Evolutionary conservation across 305 asterid species (phyloP).

Genomic region (Fraxinus xanthoxyloides): DNA sequence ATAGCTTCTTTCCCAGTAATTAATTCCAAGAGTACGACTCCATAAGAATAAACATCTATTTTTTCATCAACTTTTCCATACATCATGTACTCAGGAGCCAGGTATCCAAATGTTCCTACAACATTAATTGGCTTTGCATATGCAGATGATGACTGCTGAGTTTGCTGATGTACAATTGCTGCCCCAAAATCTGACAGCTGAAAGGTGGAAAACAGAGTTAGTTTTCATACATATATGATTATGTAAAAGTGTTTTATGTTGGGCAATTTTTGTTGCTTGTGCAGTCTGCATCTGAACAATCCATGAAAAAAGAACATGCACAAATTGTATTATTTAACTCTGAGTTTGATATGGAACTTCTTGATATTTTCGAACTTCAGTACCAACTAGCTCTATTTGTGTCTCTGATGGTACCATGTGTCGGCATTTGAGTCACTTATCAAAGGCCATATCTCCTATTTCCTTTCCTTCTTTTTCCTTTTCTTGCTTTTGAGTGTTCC

Average conservation of each 20-base stretch:
- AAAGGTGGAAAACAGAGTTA: not conserved
- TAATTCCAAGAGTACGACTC: slow-evolving; percentile 73
- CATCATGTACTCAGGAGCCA: slow-evolving; percentile 85
- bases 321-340: not conserved
- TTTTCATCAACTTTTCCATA: slow-evolving; percentile 84
- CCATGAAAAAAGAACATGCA: not conserved
- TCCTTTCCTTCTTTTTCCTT: not conserved
- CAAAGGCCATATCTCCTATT: not conserved
- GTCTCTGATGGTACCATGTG: not conserved
- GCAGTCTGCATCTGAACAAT: not conserved
- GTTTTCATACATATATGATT: not conserved
- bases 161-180: slow-evolving; percentile 42
- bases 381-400: not conserved
- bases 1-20: slow-evolving; percentile 77
- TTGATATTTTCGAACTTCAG: not conserved
- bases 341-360: not conserved
- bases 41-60: slow-evolving; percentile 81
- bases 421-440: not conserved
- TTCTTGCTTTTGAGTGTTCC: not conserved
- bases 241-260: not conserved
- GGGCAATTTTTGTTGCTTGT: not conserved
- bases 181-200: slow-evolving; percentile 79
- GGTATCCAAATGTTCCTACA: slow-evolving; percentile 59
- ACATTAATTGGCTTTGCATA: slow-evolving; percentile 42
- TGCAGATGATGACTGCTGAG: slow-evolving; percentile 25